Evolutionary conservation across 2,329 filamentous ascomycete genomes (phyloP).

Genomic region (Colletotrichum orchidophilum): DNA sequence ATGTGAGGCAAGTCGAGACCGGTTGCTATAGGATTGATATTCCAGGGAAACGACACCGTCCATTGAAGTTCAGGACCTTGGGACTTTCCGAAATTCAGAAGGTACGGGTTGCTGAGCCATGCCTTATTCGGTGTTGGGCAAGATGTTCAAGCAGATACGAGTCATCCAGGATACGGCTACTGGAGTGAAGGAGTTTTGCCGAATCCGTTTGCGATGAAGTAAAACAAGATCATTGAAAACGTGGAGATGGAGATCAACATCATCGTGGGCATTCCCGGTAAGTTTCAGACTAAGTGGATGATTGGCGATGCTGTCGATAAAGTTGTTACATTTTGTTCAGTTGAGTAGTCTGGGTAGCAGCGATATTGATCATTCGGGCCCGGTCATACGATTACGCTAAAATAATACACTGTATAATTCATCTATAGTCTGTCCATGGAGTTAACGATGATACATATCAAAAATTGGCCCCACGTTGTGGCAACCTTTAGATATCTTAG

Average conservation of each 20-base stretch:
- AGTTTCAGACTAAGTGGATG: background rate
- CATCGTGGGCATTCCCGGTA: slow-evolving; percentile 8
- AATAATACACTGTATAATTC: too few species aligned
- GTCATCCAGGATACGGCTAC: slow-evolving; percentile 37
- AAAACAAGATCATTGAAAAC: slow-evolving; percentile 21
- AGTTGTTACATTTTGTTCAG: background rate
- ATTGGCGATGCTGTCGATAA: background rate
- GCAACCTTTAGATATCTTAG: too few species aligned
- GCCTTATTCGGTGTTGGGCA: background rate
- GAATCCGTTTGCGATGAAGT: slow-evolving; percentile 12
- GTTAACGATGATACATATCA: too few species aligned
- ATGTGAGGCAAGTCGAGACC: background rate
- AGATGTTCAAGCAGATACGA: slow-evolving; percentile 7
- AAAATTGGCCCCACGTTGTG: too few species aligned
- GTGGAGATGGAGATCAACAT: slow-evolving; percentile 29
- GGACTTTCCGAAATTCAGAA: background rate
- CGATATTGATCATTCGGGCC: too few species aligned
- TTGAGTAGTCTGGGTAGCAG: background rate
- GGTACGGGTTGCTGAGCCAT: background rate
- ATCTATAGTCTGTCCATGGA: too few species aligned
- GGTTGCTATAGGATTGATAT: background rate
- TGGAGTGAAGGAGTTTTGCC: slow-evolving; percentile 33
- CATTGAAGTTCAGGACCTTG: background rate
- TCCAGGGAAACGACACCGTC: background rate
- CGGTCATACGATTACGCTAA: too few species aligned